These are phyloP conservation scores for Cantharellus cinnabarinus DNA, from an alignment of 768 basidiomycete genomes.

Conservation along the genomic window DNA sequence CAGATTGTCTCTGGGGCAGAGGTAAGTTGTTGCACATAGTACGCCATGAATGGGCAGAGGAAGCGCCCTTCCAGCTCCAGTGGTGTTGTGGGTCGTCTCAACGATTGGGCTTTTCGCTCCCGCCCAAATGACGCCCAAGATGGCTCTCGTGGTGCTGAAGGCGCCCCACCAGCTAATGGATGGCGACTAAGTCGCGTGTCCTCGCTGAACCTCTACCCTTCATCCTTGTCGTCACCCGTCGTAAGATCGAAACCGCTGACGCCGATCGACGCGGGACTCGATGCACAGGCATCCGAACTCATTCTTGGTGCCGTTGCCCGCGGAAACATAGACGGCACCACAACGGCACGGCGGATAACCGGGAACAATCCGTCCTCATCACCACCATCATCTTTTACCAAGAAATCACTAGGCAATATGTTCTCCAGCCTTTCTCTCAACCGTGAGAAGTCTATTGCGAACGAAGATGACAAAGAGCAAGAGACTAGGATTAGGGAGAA, in stretches of 20 bases:
- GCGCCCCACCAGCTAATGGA: background rate
- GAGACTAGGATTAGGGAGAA: background rate
- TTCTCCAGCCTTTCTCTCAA: slow-evolving; percentile 45
- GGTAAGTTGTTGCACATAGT: background rate
- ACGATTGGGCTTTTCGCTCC: background rate
- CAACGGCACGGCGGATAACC: slow-evolving; percentile 8
- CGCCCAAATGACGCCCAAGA: background rate
- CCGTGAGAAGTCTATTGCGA: slow-evolving; percentile 4
- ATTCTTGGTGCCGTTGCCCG: slow-evolving; percentile 33
- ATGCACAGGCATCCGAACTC: slow-evolving; percentile 27
- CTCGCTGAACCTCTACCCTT: background rate
- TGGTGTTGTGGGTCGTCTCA: background rate
- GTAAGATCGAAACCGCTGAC: background rate
- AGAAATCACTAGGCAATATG: slow-evolving; percentile 45
- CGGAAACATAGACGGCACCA: slow-evolving; percentile 4
- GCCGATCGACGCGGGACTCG: slow-evolving; percentile 15
- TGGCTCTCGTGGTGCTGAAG: background rate
- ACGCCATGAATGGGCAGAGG: background rate
- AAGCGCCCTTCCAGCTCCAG: background rate
- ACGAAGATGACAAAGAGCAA: slow-evolving; percentile 11
- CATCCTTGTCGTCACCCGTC: background rate
- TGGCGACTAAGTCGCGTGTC: background rate
- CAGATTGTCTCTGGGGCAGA: background rate
- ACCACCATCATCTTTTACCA: slow-evolving; percentile 30
- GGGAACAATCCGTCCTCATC: slow-evolving; percentile 14